phyloP scores from a whole-genome alignment of 176 grass and related monocot genomes.

The Bolboschoenus planiculmis region DNA sequence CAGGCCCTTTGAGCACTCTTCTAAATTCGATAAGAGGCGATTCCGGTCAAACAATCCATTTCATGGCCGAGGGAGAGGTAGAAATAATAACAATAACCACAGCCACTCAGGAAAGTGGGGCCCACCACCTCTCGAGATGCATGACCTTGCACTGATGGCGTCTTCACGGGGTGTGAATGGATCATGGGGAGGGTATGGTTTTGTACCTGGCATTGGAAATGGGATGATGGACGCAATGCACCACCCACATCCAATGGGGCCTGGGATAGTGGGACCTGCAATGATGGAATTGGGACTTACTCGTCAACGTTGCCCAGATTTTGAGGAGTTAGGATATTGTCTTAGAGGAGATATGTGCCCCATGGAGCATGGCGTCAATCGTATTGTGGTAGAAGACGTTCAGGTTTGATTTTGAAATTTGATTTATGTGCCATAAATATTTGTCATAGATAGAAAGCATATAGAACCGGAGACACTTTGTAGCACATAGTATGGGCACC shows the following conservation, averaged over 20 bases:
- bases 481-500: constrained; percentile 2
- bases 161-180: constrained; percentile 57
- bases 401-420: constrained; percentile 58
- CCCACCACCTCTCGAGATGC: constrained; percentile 37
- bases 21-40: constrained; percentile 53
- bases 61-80: constrained; percentile 47
- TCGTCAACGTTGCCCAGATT: constrained; percentile 89
- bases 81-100: constrained; percentile 45
- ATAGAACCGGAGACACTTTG: neutral
- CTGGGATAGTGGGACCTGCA: constrained; percentile 37
- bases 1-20: constrained; percentile 19
- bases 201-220: constrained; percentile 79
- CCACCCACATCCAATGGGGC: constrained; percentile 21
- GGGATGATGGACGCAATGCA: constrained; percentile 84
- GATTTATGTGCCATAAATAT: neutral
- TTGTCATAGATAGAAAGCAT: neutral
- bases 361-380: constrained; percentile 97
- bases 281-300: constrained; percentile 78
- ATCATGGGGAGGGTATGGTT: constrained; percentile 78
- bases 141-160: constrained; percentile 78
- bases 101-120: constrained; percentile 9
- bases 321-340: constrained; percentile 95
- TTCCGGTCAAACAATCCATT: neutral
- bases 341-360: constrained; percentile 97
- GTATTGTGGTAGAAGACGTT: constrained; percentile 96